phyloP scores from a whole-genome alignment of 345 rosid species.

The Eucalyptus lansdowneana region DNA sequence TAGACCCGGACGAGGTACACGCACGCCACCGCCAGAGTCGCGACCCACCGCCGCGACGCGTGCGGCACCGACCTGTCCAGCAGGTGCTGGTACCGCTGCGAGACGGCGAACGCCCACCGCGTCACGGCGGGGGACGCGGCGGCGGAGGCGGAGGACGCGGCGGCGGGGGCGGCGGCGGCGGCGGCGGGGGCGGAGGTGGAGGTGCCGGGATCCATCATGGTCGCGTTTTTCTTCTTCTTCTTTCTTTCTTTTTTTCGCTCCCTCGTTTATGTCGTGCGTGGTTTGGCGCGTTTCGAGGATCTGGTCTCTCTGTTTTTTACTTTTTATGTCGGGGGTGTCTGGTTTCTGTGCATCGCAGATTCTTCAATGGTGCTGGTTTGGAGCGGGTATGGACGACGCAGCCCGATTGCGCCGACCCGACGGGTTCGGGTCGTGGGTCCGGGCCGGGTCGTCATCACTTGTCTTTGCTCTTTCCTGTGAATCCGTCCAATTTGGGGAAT shows the following conservation, averaged over 20 bases:
- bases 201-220: constrained; percentile 12
- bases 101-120: constrained; percentile 15
- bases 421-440: neutral
- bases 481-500: neutral
- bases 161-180: constrained; percentile 17
- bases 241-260: neutral
- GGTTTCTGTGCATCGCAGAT: neutral
- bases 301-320: neutral
- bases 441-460: neutral
- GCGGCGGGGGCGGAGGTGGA: constrained; percentile 10
- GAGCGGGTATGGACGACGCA: neutral
- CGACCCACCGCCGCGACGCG: constrained; percentile 57
- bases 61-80: constrained; percentile 71
- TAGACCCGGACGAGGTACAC: constrained; percentile 72
- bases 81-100: constrained; percentile 54
- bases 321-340: neutral
- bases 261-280: neutral
- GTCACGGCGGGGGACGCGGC: constrained; percentile 20
- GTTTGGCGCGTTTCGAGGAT: neutral
- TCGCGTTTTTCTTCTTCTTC: constrained; percentile 5
- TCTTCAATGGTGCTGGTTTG: neutral
- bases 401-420: neutral
- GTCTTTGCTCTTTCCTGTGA: neutral
- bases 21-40: constrained; percentile 21
- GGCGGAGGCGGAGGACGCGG: constrained; percentile 4